phyloP scores from a whole-genome alignment of 179 eudicot genomes.

The Beta macrorhiza region DNA sequence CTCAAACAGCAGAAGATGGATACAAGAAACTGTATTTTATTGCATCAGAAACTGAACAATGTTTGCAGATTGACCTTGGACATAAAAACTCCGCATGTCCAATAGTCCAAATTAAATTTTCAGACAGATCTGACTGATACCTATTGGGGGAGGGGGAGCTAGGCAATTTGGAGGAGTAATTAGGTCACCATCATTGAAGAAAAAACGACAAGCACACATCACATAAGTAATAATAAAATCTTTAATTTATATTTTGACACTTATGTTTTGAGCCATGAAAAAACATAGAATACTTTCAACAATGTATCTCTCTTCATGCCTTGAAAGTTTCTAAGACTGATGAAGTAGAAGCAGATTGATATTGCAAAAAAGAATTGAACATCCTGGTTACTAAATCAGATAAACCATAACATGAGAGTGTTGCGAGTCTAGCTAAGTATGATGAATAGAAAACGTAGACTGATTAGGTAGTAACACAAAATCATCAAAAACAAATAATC shows the following conservation, averaged over 20 bases:
- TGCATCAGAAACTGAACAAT: background rate
- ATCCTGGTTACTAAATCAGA: background rate
- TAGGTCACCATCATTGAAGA: background rate
- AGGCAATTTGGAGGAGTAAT: background rate
- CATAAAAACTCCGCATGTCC: background rate
- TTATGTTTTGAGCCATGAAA: background rate
- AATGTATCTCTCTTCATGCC: background rate
- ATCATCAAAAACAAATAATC: constrained; percentile 9
- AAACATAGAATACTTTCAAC: background rate
- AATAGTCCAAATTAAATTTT: background rate
- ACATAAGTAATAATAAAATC: background rate
- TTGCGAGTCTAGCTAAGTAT: background rate
- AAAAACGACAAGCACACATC: background rate
- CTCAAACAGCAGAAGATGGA: background rate
- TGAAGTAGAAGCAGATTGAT: background rate
- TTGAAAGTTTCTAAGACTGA: background rate
- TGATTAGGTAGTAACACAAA: background rate
- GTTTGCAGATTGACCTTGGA: background rate
- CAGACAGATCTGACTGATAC: background rate
- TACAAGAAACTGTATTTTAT: background rate
- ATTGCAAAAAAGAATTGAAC: background rate
- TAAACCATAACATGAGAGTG: background rate
- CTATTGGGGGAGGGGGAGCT: background rate
- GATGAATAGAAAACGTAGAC: background rate
- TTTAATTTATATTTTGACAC: background rate